Evolutionary conservation across 345 rosid genomes (phyloP), one percentile per base, ranked within the genome.

Genomic region (Tarenaya hassleriana): DNA sequence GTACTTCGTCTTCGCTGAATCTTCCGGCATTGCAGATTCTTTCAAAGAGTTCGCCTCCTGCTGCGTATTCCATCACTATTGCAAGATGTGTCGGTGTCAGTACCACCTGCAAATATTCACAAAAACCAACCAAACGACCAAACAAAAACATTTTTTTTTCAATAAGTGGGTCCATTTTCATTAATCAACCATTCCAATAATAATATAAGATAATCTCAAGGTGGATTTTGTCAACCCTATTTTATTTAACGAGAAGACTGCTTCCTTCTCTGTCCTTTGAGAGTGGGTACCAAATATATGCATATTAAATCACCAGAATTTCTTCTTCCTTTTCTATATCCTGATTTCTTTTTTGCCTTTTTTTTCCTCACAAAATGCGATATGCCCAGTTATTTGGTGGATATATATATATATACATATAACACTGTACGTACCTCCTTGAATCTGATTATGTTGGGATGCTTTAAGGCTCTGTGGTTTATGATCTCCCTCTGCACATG

Each of bases 401-500:
- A 24, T 24, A 10, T 42, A 35, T 4, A 12, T 18, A 34, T 50
- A 61, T 41, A 32, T 27, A 35, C 4, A 18, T 35, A 41, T 41
- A 33, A 33, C 7, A 34, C 8, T n/a, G n/a, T n/a, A n/a, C n/a
- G 12, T 73, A 75, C 97, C 87, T 83, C 95, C 68, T 79, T 86
- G 58, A 90, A 90, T 50, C 88, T 73, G 55, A 83, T 77, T 43
- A 90, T 90, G 58, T 90, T 86, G 4, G 91, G 91, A 63, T 90
- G 97, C 63, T 84, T 83, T 50, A 86, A 75, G 58, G 91, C 76
- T 60, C 97, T 81, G 66, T 86, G 97, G 66, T 86, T 90, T 67
- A 86, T 90, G 56, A 90, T 90, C 80, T 90, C 97, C 66, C 97
- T 81, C 60, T 85, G 94, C 17, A 90, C 95, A 69, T 83, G 88